Evolutionary conservation across 2,329 filamentous ascomycete genomes (phyloP).

Genomic region (Ceratocystis eucalypticola): DNA sequence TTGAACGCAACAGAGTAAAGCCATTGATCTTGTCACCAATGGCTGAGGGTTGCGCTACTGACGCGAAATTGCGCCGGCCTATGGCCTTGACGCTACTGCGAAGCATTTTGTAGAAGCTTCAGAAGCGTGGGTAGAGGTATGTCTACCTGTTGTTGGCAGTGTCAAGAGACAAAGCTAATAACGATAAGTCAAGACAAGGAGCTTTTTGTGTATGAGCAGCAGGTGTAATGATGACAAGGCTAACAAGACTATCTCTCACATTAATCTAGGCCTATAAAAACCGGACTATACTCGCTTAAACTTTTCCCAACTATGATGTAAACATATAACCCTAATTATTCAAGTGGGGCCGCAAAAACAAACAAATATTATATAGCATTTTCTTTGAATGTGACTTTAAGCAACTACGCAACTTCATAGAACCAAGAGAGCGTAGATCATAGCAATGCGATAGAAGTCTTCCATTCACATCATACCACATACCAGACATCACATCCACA

Average conservation of each 20-base stretch:
- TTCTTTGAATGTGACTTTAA: neutral
- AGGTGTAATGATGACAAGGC: neutral
- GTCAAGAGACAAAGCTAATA: neutral
- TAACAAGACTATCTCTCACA: neutral
- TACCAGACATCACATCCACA: neutral
- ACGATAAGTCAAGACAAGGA: neutral
- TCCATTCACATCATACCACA: neutral
- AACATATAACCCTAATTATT: neutral
- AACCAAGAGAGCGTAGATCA: neutral
- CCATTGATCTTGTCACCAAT: conserved; percentile 80
- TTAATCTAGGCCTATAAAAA: neutral
- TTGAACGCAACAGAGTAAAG: conserved; percentile 77
- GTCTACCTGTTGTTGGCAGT: neutral
- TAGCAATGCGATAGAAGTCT: neutral
- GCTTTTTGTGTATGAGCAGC: neutral
- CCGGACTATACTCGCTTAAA: conserved; percentile 1
- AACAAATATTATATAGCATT: neutral
- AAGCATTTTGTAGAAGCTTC: conserved; percentile 11
- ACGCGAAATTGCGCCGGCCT: conserved; percentile 17
- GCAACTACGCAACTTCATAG: neutral
- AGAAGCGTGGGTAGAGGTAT: neutral
- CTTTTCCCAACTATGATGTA: neutral
- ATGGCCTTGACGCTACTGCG: conserved; percentile 16
- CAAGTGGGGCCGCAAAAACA: neutral
- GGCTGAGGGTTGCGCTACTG: conserved; percentile 36